Conservation (phyloP, 1,284 basidiomycete species). For the Takashimella koratensis region DNA sequence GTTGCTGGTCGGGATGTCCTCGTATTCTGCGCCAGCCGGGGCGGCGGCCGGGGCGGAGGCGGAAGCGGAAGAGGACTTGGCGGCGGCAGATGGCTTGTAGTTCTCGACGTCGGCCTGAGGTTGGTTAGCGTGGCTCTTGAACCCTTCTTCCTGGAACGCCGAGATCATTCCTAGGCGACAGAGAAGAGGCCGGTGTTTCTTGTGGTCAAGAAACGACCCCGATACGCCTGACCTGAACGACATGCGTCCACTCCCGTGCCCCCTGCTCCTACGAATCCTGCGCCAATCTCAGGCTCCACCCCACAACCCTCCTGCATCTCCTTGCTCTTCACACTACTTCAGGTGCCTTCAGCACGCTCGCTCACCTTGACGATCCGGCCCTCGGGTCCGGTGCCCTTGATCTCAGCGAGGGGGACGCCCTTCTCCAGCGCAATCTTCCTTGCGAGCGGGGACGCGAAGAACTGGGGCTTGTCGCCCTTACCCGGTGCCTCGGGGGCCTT, state of each 20-base stretch:
- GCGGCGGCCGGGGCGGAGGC: slow-evolving; percentile 48
- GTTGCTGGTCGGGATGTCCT: slow-evolving; percentile 85
- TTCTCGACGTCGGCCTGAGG: slow-evolving; percentile 72
- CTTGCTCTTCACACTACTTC: too few relatives aligned
- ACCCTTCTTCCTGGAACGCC: too few relatives aligned
- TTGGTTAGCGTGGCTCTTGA: too few relatives aligned
- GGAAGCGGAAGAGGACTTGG: slow-evolving; percentile 49
- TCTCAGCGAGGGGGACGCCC: slow-evolving; percentile 82
- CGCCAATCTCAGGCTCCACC: too few relatives aligned
- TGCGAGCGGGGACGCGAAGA: slow-evolving; percentile 92
- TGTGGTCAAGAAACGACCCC: too few relatives aligned
- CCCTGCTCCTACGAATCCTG: too few relatives aligned
- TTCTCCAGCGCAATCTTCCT: slow-evolving; percentile 95
- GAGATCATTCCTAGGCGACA: too few relatives aligned
- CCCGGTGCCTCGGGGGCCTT: slow-evolving; percentile 33
- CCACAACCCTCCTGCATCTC: too few relatives aligned
- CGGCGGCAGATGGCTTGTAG: slow-evolving; percentile 61
- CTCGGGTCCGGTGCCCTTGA: slow-evolving; percentile 92
- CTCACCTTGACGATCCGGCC: slow-evolving; percentile 84
- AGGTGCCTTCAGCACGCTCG: too few relatives aligned
- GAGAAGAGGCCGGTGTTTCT: too few relatives aligned
- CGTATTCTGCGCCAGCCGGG: slow-evolving; percentile 62
- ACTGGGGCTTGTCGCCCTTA: slow-evolving; percentile 56
- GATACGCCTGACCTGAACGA: too few relatives aligned
- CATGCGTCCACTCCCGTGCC: too few relatives aligned